These are phyloP conservation scores for Metschnikowia shivogae DNA, from an alignment of 805 yeast species.

Conservation along the genomic window DNA sequence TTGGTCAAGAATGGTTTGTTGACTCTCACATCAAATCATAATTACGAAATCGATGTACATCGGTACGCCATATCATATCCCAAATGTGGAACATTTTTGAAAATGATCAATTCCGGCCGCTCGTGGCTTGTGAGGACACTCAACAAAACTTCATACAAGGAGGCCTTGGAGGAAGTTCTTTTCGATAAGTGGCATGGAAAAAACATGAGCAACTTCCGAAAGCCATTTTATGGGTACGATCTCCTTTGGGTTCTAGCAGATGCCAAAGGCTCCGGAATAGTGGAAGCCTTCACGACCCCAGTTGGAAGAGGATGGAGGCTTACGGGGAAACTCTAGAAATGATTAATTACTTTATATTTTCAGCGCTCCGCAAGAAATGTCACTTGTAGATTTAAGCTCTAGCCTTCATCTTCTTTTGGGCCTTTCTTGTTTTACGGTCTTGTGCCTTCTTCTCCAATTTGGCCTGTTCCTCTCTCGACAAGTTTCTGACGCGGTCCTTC, in stretches of 20 bases:
- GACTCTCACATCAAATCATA: conserved; percentile 43
- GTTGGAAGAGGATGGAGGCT: conserved; percentile 57
- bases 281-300: conserved; percentile 51
- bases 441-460: conserved; percentile 72
- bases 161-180: conserved; percentile 40
- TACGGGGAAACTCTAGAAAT: conserved; percentile 41
- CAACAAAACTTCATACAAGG: conserved; percentile 36
- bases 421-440: conserved; percentile 78
- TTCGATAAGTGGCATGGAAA: conserved; percentile 44
- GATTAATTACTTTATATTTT: neutral
- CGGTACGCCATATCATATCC: conserved; percentile 46
- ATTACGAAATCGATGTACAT: conserved; percentile 37
- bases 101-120: conserved; percentile 42
- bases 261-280: conserved; percentile 47
- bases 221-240: conserved; percentile 49
- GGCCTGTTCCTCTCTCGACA: conserved; percentile 75
- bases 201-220: conserved; percentile 37
- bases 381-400: conserved; percentile 21
- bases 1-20: conserved; percentile 42
- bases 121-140: conserved; percentile 41
- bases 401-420: conserved; percentile 56
- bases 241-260: conserved; percentile 49
- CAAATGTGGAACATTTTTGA: conserved; percentile 46
- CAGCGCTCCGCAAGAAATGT: neutral
- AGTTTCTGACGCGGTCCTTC: conserved; percentile 51